Base-by-base conservation (phyloP, 2,329 filamentous ascomycete species). In the Diaporthe nobilis region DNA sequence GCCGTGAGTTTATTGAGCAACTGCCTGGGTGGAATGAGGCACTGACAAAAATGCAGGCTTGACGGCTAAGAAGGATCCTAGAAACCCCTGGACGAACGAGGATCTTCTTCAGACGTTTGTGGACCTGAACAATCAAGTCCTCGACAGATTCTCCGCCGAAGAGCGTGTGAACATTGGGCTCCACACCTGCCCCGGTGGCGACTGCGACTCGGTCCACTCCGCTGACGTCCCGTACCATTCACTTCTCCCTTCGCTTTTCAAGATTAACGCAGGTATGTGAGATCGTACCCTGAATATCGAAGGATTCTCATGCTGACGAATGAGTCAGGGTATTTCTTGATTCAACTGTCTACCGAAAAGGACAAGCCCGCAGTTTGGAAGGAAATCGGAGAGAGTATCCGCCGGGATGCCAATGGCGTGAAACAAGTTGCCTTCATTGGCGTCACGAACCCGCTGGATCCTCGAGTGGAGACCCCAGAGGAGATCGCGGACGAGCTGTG, bases 211-310 rank as follows among this genome's bases (percentile, higher is more conserved):
- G 1, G 55, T 58, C 17, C 55, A 58, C 17, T 58, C 55, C 55
- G 55, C 28, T 34, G 55, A 34, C 31, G 55, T 58, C 28, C 55
- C 55, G 55, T 58, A 58, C 28, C 28, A 34, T 58, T 58, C 55
- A 58, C 55, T 58, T 20, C 28, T 34, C 28, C 55, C 55, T 34
- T 58, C 55, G 15, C 55, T 58, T 34, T 58, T 58, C 55, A 58
- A 58, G 55, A 58, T 58, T 37, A 58, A 58, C 28, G 55, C 28
- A 58, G 55, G 28, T 58, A 17, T 12, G 28, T 58, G 17, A 58
- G 12, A 34, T 4, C 55, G 5, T 34, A 20, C 3, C 55, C 28
- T 2, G 7, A 34, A 34, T 5, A 58, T 34, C 55, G 6, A 34
- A 58, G 55, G 28, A 34, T 4, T 58, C 28, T 2, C 55, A 12